Conservation (phyloP, 352 stramenopile genomes). For the Pythium insidiosum region DNA sequence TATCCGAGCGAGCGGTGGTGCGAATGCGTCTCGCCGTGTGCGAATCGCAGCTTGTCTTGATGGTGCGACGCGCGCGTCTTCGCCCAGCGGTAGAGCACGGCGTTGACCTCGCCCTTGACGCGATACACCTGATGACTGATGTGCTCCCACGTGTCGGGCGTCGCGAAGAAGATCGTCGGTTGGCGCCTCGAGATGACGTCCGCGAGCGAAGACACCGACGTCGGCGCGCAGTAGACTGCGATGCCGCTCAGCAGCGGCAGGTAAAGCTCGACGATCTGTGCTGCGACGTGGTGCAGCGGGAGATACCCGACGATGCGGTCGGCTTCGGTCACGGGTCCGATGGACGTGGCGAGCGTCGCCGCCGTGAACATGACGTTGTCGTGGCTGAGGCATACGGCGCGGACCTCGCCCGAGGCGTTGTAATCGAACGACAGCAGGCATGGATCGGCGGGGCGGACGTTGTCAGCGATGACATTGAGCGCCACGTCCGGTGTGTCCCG, state of each 20-base stretch:
- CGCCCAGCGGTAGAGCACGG: constrained; percentile 65
- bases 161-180: constrained; percentile 74
- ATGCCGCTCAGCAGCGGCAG: constrained; percentile 54
- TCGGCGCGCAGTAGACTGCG: constrained; percentile 50
- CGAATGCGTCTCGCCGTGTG: constrained; percentile 25
- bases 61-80: constrained; percentile 74
- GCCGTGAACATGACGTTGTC: constrained; percentile 83
- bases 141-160: constrained; percentile 57
- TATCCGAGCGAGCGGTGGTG: constrained; percentile 65
- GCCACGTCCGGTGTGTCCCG: constrained; percentile 13
- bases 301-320: constrained; percentile 67
- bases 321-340: constrained; percentile 31
- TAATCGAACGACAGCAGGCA: constrained; percentile 63
- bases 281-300: constrained; percentile 52
- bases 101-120: constrained; percentile 66
- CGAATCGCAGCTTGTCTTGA: constrained; percentile 67
- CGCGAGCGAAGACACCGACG: constrained; percentile 29
- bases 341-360: constrained; percentile 42
- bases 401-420: constrained; percentile 35
- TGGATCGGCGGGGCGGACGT: constrained; percentile 29
- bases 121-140: constrained; percentile 66
- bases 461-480: constrained; percentile 13
- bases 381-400: constrained; percentile 56
- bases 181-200: constrained; percentile 42
- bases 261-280: constrained; percentile 72